Percentiles rank a stretch among this genome's conserved stretches.
Evolutionary conservation across 1,139 yeast genomes (phyloP).

Genomic region (Saccharomyces hybrid): DNA sequence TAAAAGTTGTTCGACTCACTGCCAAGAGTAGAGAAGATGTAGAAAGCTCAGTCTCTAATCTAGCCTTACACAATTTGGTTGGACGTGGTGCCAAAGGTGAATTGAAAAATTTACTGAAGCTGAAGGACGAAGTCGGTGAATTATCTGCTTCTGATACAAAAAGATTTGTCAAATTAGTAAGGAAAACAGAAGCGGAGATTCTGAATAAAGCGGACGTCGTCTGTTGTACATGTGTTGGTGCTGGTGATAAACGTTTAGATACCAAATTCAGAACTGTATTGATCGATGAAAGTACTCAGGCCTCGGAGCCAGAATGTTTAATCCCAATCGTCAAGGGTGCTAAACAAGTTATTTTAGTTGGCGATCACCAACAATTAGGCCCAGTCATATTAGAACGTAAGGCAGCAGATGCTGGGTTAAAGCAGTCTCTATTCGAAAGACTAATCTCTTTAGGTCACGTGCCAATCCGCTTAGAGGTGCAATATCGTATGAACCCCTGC

Average conservation of each 20-base stretch:
- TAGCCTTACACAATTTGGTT: conserved; percentile 49
- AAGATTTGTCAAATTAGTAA: conserved; percentile 38
- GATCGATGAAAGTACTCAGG: conserved; percentile 91
- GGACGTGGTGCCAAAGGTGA: conserved; percentile 44
- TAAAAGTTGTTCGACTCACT: conserved; percentile 67
- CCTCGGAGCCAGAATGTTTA: conserved; percentile 85
- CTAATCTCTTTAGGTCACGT: conserved; percentile 76
- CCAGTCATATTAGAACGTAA: conserved; percentile 76
- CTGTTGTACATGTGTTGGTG: conserved; percentile 90
- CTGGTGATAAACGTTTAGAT: conserved; percentile 64
- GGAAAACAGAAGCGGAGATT: conserved; percentile 43
- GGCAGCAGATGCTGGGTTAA: conserved; percentile 81
- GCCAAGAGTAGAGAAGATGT: conserved; percentile 79
- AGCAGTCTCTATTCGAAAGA: conserved; percentile 81
- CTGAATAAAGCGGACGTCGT: conserved; percentile 67
- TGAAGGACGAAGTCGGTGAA: conserved; percentile 66
- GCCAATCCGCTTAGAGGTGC: conserved; percentile 83
- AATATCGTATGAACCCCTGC: conserved; percentile 91
- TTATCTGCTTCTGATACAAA: conserved; percentile 49
- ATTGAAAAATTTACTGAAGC: conserved; percentile 49
- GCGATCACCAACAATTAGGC: conserved; percentile 93
- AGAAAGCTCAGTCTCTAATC: conserved; percentile 50
- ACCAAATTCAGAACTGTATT: conserved; percentile 65
- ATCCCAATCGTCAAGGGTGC: conserved; percentile 88
- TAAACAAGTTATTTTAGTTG: conserved; percentile 81